Evolutionary conservation across 1,139 yeast genomes (phyloP), one percentile per base, ranked within the genome.

Genomic region (Geotrichum klebahnii): DNA sequence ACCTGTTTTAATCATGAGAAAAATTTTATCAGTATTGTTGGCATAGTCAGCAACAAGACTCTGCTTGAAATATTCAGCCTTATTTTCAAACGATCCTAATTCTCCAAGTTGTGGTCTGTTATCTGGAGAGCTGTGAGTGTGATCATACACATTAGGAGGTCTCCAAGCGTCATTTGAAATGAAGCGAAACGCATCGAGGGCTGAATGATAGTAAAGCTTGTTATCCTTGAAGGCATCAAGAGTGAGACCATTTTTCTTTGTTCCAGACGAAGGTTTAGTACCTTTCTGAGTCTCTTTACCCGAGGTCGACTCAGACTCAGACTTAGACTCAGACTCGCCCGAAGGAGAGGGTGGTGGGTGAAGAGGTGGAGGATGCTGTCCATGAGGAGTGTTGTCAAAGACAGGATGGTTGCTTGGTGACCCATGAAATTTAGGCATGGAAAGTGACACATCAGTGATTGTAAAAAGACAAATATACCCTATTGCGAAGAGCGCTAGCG

Each of bases 1-100:
- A 5, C 73, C 72, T 3, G 71, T 66, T 48, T 69, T 69, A 48
- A 69, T 57, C 70, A 68, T 65, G 26, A 64, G 48, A 52, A 65
- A 67, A 4, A 63, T 44, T 3, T 59, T 57, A 22, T 63, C 59
- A 1, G 61, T 48, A 12, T 57, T 57, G 20, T 52, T 44, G 23
- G 63, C 62, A 31, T 59, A 61, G 40, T 62, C 64, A 3, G 61
- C 59, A 12, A 56, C 57, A 20, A 61, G 37, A 14, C 61, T 53
- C 50, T 61, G 65, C 44, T 58, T 54, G 24, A 61, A 46, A 42
- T 57, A 53, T 23, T 50, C 50, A 19, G 51, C 53, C 35, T 53
- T 48, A 37, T 50, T 48, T 10, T 37, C 31, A 32, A 29, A 52
- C 23, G 24, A 23, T 17, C 36, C 20, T n/a, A 46, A 31, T 9